phyloP scores from a whole-genome alignment of 2,329 filamentous ascomycete genomes.

The Aspergillus clavatus region DNA sequence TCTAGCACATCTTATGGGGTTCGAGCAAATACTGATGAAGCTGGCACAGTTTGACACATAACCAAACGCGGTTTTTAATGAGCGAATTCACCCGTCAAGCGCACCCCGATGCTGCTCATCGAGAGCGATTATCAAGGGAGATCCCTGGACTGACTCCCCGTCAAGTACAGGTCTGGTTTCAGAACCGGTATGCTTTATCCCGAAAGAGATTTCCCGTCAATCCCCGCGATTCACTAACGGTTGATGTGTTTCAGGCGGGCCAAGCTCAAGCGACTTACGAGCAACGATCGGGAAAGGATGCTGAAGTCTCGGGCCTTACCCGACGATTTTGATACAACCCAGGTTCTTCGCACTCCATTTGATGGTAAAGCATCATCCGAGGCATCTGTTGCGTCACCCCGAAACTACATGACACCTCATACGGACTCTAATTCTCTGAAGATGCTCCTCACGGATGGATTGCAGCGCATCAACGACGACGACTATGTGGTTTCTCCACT shows the following conservation, averaged over 20 bases:
- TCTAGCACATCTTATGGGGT: background rate
- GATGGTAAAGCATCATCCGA: constrained; percentile 44
- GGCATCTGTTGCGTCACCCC: constrained; percentile 46
- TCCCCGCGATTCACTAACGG: constrained; percentile 7
- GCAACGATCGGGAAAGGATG: constrained; percentile 58
- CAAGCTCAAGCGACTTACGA: constrained; percentile 58
- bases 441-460: constrained; percentile 32
- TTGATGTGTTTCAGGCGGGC: constrained; percentile 44
- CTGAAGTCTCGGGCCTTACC: constrained; percentile 56
- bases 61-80: constrained; percentile 96
- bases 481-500: constrained; percentile 37
- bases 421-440: constrained; percentile 30
- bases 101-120: constrained; percentile 85
- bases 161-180: constrained; percentile 97
- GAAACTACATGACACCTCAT: constrained; percentile 36
- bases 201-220: background rate
- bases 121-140: constrained; percentile 79
- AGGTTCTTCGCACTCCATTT: constrained; percentile 53
- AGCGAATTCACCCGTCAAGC: constrained; percentile 94
- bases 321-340: constrained; percentile 57
- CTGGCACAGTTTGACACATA: constrained; percentile 71
- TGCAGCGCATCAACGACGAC: constrained; percentile 32
- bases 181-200: constrained; percentile 68
- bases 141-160: constrained; percentile 87
- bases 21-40: constrained; percentile 3